Percentiles rank a stretch among this genome's conserved stretches.
phyloP scores from a whole-genome alignment of 1,284 basidiomycete genomes.

The Chalciporus sp. region DNA sequence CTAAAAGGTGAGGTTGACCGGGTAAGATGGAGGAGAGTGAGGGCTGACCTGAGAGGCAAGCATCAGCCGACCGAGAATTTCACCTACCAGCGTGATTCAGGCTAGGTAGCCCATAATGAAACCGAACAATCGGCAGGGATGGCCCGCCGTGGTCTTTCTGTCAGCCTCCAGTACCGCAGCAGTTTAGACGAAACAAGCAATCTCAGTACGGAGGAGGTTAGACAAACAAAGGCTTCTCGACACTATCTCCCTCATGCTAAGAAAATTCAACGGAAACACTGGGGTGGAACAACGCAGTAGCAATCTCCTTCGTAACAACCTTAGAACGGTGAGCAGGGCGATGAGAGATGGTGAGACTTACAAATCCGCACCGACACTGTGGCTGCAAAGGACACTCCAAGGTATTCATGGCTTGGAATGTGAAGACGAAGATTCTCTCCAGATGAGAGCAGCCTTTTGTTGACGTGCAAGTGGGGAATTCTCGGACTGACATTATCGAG shows the following conservation, averaged over 20 bases:
- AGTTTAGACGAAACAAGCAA: not conserved
- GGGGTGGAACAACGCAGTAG: too few species aligned
- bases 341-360: not conserved
- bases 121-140: constrained; percentile 1
- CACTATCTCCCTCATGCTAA: constrained; percentile 1
- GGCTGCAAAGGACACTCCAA: too few species aligned
- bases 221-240: too few species aligned
- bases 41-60: constrained; percentile 19
- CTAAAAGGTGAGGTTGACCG: not conserved
- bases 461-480: too few species aligned
- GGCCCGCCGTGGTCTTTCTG: too few species aligned
- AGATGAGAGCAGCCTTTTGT: too few species aligned
- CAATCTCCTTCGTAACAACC: not conserved
- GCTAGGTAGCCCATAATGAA: constrained; percentile 15
- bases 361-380: not conserved
- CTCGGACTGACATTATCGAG: too few species aligned
- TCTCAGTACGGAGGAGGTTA: too few species aligned
- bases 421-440: too few species aligned
- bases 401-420: too few species aligned
- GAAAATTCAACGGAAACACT: not conserved
- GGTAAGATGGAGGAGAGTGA: constrained; percentile 4
- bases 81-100: not conserved
- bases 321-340: not conserved
- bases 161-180: too few species aligned
- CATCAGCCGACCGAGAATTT: constrained; percentile 15